Base-by-base conservation (phyloP, 139 green algal species). In the Picochlorum costavermella region DNA sequence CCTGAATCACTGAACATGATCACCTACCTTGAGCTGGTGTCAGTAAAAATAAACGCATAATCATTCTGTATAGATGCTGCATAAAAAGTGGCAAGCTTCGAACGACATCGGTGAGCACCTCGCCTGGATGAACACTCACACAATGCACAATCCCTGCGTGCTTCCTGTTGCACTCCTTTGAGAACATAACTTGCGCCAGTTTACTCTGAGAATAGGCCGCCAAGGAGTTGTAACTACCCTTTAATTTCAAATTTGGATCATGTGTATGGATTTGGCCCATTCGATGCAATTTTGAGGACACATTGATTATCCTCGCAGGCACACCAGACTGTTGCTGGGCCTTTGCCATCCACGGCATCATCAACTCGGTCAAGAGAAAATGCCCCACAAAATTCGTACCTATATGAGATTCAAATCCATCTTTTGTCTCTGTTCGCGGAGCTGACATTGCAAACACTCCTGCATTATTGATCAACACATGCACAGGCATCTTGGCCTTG, bases 401-500 rank as follows among this genome's bases (percentile, higher is more conserved):
- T 74, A 93, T 82, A 74, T 95, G 88, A 17, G 71, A 44, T 63
- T 95, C 88, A 53, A 90, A 81, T 6, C 86, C 88, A 59, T 92
- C 83, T 2, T 17, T 8, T 2, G 81, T 90, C 33, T 76, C 62
- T 50, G 67, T 28, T 40, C 81, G 67, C 2, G 61, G 65, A n/a
- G 50, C 84, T 11, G 45, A 45, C 62, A 75, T 71, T 25, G 75
- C 72, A 66, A 87, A 92, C 2, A 95, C 72, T 36, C 88, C 89
- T 3, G 88, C 89, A 64, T 96, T 96, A 84, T 94, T 95, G 64
- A 96, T 64, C 0, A 96, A 81, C 9, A 87, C 59, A 59, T 96
- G 83, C 56, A 95, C 72, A n/a, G 83, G 78, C 10, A 71, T 65
- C 56, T 64, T 20, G 2, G 17, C 50, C 10, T 64, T 55, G 50